Conservation (phyloP, 1,139 yeast species). For the Zygosaccharomyces sapae region DNA sequence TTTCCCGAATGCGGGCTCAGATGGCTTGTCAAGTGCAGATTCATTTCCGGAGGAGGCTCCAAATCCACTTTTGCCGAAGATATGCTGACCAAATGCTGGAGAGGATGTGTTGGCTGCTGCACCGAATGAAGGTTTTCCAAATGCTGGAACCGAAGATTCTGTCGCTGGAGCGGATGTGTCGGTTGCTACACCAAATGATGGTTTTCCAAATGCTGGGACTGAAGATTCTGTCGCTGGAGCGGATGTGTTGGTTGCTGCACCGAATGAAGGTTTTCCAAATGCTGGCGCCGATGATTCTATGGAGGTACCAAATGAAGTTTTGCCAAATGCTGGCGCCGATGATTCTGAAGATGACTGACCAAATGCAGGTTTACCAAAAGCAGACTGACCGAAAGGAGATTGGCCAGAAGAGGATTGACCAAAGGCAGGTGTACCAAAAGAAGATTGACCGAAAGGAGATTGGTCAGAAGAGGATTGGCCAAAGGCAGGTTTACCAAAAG, state of each 20-base stretch:
- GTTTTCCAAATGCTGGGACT: slow-evolving; percentile 20
- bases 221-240: slow-evolving; percentile 7
- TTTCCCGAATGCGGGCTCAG: slow-evolving; percentile 14
- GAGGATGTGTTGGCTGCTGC: not conserved
- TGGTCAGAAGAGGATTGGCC: slow-evolving; percentile 15
- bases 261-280: slow-evolving; percentile 19
- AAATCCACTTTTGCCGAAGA: slow-evolving; percentile 16
- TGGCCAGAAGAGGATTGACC: slow-evolving; percentile 10
- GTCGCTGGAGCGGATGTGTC: not conserved
- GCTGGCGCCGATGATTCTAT: too few relatives aligned
- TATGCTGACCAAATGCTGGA: slow-evolving; percentile 12
- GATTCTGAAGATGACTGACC: slow-evolving; percentile 10
- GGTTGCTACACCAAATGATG: slow-evolving; percentile 19
- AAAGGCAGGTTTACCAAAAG: not conserved
- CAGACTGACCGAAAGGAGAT: slow-evolving; percentile 6
- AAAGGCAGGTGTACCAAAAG: not conserved
- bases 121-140: slow-evolving; percentile 27
- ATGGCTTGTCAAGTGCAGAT: slow-evolving; percentile 15
- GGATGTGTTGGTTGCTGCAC: slow-evolving; percentile 3
- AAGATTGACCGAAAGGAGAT: slow-evolving; percentile 13
- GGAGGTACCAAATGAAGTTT: too few relatives aligned
- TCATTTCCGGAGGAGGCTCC: slow-evolving; percentile 22
- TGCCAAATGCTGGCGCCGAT: too few relatives aligned
- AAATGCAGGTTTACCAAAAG: not conserved
- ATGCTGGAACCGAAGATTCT: slow-evolving; percentile 11